These are phyloP conservation scores for Ascoidea tarda DNA, from an alignment of 805 yeast species.

Conservation along the genomic window DNA sequence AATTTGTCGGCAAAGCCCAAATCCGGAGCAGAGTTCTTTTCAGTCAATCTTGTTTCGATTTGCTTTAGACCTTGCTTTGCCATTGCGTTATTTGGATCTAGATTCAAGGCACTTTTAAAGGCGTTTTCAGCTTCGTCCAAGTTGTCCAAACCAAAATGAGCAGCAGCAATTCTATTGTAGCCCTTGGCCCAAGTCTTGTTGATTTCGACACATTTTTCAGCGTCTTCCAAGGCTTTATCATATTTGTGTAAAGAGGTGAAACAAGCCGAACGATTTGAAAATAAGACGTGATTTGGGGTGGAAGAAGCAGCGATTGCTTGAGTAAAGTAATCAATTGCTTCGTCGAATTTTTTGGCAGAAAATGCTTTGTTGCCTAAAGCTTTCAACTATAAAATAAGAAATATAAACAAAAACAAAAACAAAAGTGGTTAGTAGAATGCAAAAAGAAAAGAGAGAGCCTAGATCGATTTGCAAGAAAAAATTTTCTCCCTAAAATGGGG, in stretches of 20 bases:
- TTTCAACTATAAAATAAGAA: conserved; percentile 27
- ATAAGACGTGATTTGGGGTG: conserved; percentile 81
- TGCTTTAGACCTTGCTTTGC: conserved; percentile 72
- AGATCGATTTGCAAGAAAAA: neutral
- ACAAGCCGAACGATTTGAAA: conserved; percentile 88
- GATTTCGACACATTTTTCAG: conserved; percentile 67
- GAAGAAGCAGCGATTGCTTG: conserved; percentile 79
- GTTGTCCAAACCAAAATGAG: conserved; percentile 75
- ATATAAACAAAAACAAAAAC: too few relatives aligned
- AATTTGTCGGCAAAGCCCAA: conserved; percentile 69
- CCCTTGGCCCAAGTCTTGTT: conserved; percentile 93
- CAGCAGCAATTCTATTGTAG: conserved; percentile 86
- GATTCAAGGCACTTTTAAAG: conserved; percentile 66
- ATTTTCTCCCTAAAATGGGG: neutral
- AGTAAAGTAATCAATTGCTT: conserved; percentile 71
- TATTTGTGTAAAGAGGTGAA: conserved; percentile 63
- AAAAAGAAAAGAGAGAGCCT: too few relatives aligned
- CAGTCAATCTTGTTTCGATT: conserved; percentile 44
- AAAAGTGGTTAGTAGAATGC: neutral
- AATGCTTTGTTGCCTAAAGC: conserved; percentile 91
- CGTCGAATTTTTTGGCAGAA: conserved; percentile 67
- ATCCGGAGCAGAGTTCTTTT: conserved; percentile 37
- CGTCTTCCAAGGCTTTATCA: conserved; percentile 67
- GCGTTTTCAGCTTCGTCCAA: conserved; percentile 59
- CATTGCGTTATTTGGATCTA: conserved; percentile 73